These are phyloP conservation scores for Neonectria magnoliae DNA, from an alignment of 2,329 filamentous ascomycete genomes.

Conservation along the genomic window DNA sequence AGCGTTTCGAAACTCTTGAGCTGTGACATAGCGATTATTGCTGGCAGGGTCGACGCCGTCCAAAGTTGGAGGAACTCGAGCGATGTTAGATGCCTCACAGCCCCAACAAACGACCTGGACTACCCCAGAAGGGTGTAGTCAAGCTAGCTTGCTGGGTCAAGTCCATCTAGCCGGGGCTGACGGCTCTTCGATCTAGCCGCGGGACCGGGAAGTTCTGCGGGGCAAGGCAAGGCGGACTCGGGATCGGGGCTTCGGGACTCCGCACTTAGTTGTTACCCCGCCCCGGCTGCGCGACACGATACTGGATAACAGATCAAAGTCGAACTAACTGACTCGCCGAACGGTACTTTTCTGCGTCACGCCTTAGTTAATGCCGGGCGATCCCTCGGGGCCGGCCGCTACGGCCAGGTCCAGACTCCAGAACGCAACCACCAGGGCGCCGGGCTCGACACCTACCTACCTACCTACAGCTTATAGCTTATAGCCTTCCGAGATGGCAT, in stretches of 20 bases:
- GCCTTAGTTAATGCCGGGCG: constrained; percentile 5
- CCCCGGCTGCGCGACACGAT: not conserved
- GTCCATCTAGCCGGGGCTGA: constrained; percentile 24
- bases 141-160: not conserved
- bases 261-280: constrained; percentile 12
- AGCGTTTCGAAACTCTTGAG: constrained; percentile 42
- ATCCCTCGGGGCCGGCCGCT: constrained; percentile 16
- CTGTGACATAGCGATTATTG: constrained; percentile 39
- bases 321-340: not conserved
- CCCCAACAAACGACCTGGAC: not conserved
- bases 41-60: not conserved
- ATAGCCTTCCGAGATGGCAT: not conserved
- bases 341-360: not conserved
- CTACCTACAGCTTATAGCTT: not conserved
- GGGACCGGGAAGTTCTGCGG: constrained; percentile 18
- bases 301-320: not conserved
- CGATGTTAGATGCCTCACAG: not conserved
- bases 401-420: not conserved
- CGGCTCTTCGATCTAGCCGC: constrained; percentile 13
- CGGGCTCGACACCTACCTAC: not conserved
- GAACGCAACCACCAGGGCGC: not conserved
- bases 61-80: not conserved
- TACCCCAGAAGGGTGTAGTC: too few species aligned
- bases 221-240: constrained; percentile 1
- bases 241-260: not conserved